phyloP scores from a whole-genome alignment of 140 eudicot genomes.

The Senecio squalidus region DNA sequence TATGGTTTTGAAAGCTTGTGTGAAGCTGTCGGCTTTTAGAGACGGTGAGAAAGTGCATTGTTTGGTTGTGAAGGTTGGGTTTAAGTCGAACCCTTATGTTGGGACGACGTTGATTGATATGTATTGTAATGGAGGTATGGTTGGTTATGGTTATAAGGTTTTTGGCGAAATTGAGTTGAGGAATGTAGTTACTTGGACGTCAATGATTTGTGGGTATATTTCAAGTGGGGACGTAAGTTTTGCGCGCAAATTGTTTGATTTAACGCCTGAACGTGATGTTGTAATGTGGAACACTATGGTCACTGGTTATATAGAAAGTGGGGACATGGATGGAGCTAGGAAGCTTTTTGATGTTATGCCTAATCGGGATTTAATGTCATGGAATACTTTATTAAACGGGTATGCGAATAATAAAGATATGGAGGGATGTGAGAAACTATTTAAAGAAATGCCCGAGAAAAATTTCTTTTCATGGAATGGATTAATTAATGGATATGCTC shows the following conservation, averaged over 20 bases:
- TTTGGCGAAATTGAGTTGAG: conserved; percentile 57
- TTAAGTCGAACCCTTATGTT: conserved; percentile 50
- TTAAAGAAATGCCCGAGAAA: conserved; percentile 56
- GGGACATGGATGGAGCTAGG: conserved; percentile 50
- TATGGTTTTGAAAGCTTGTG: conserved; percentile 67
- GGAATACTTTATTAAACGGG: conserved; percentile 70
- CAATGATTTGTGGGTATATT: conserved; percentile 55
- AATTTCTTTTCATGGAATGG: conserved; percentile 81
- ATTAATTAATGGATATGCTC: conserved; percentile 65
- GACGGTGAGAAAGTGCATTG: conserved; percentile 61
- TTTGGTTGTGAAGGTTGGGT: conserved; percentile 52
- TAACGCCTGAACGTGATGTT: conserved; percentile 58
- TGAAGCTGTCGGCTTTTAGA: conserved; percentile 34
- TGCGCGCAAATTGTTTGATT: conserved; percentile 54
- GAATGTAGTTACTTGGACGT: conserved; percentile 72
- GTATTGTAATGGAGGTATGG: conserved; percentile 37
- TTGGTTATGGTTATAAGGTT: conserved; percentile 42
- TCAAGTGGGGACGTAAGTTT: conserved; percentile 27
- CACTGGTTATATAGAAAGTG: conserved; percentile 43
- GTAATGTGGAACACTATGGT: conserved; percentile 79
- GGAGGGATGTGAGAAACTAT: conserved; percentile 52
- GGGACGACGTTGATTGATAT: conserved; percentile 72
- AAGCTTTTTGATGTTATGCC: conserved; percentile 62
- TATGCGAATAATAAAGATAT: conserved; percentile 61
- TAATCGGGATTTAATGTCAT: conserved; percentile 57